Base-by-base conservation (phyloP, 306 rosid genomes). In the Ormosia semicastrata region DNA sequence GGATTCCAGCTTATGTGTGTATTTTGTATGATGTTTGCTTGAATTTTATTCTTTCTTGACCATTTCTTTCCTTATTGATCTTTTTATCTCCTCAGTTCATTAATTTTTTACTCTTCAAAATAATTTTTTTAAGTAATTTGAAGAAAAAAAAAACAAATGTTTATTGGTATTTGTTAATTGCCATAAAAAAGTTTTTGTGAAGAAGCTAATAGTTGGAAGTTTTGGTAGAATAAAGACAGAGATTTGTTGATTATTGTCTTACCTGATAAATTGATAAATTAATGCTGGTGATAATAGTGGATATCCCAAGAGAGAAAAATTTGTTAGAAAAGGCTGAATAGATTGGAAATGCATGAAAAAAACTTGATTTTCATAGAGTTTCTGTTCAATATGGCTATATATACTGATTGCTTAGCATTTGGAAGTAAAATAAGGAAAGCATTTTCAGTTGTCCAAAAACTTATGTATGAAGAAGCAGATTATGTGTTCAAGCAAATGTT, bases 301-400 rank as follows among this genome's bases (percentile, higher is more conserved):
- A 44, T 54, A 77, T 64, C 58, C 34, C 69, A 54, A 40, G 44
- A 71, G 67, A 60, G 12, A 59, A 30, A 52, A 37, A 13, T 46
- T 60, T 60, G 64, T 18, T 73, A 60, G 75, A 79, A 44, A 33
- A 34, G 57, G 29, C 57, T 13, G 14, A 66, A 30, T 53, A 14
- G 71, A 77, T 13, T 50, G 66, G 59, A 63, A 78, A 41, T 66
- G 40, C 50, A 40, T 40, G 82, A 37, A 29, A 56, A 56, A 15
- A 29, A 12, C 29, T 66, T 37, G 56, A 66, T 4, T 57, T 39
- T 73, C 34, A 37, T 8, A 53, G 10, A 56, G n/a, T 18, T 56
- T 58, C 17, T 56, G 43, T 75, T 39, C 36, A 66, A 66, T 39
- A 24, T 37, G 66, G 60, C 44, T 2, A 41, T 10, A 41, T 66